Evolutionary conservation across 129 eudicot genomes (phyloP).

Genomic region (Centrapalus pauciflorus): DNA sequence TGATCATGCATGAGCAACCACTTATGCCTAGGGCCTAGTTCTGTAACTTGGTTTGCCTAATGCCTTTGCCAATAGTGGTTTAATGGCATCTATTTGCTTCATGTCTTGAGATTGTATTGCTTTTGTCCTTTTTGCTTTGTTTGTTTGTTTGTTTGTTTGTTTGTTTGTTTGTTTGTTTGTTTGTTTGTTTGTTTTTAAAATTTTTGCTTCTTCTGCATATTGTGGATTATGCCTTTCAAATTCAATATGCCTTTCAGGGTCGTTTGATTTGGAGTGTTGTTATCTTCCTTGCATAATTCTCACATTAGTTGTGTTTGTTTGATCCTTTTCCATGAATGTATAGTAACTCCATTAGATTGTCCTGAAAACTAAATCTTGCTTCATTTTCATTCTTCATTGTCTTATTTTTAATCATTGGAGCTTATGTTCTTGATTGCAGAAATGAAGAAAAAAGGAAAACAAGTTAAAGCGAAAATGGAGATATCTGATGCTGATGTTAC

Average conservation of each 20-base stretch:
- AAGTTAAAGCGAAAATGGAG: constrained; percentile 15
- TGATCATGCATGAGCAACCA: background rate
- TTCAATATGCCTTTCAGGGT: background rate
- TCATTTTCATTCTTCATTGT: background rate
- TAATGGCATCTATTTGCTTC: background rate
- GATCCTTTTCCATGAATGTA: background rate
- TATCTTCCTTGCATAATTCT: background rate
- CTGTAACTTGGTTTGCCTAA: background rate
- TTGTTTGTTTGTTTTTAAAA: background rate
- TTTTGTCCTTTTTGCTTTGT: background rate
- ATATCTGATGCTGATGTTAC: constrained; percentile 22
- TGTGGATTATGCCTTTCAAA: no score
- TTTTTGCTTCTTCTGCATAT: no score
- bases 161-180: no score
- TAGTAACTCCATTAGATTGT: background rate
- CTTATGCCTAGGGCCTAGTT: background rate
- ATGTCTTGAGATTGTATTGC: background rate
- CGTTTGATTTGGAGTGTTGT: background rate
- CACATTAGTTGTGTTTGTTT: background rate
- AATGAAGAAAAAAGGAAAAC: constrained; percentile 37
- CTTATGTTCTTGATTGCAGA: constrained; percentile 8
- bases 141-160: background rate
- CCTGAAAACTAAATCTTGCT: background rate
- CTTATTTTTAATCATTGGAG: background rate
- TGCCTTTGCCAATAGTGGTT: background rate